Evolutionary conservation across 108 stramenopile genomes (phyloP).

Genomic region (Aurantiochytrium sp.): DNA sequence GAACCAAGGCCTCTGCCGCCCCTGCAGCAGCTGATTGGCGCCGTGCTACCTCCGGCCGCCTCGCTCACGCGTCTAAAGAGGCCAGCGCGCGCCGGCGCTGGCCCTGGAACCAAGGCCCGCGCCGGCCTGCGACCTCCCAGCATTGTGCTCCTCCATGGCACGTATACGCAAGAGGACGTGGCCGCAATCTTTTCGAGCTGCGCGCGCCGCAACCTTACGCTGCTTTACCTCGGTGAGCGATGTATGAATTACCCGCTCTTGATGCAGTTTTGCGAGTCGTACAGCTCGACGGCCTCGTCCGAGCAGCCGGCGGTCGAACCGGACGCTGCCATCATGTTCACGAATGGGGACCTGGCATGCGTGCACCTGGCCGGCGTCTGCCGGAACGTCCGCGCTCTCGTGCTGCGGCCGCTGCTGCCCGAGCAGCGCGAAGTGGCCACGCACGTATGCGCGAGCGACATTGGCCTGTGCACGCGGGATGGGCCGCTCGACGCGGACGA

Average conservation of each 20-base stretch:
- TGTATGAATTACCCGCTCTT: background rate
- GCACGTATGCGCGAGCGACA: background rate
- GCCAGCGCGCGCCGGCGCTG: no score
- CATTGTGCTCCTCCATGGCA: background rate
- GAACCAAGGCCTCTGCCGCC: background rate
- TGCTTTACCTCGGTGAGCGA: background rate
- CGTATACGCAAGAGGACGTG: background rate
- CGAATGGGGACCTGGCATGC: background rate
- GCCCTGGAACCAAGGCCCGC: no score
- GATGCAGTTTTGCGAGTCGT: background rate
- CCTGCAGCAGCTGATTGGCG: constrained; percentile 20
- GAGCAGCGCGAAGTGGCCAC: background rate
- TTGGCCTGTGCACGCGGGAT: background rate
- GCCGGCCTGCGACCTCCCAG: no score
- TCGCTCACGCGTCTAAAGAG: no score
- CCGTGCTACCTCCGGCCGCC: background rate
- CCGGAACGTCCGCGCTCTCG: background rate
- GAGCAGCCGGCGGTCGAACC: no score
- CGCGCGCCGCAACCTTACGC: background rate
- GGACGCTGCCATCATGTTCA: background rate
- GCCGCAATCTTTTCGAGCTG: background rate
- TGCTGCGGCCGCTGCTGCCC: background rate
- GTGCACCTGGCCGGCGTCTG: background rate
- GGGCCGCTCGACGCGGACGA: background rate
- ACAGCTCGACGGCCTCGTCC: no score